Evolutionary conservation across 768 basidiomycete genomes (phyloP).

Genomic region (Baorangia bicolor): DNA sequence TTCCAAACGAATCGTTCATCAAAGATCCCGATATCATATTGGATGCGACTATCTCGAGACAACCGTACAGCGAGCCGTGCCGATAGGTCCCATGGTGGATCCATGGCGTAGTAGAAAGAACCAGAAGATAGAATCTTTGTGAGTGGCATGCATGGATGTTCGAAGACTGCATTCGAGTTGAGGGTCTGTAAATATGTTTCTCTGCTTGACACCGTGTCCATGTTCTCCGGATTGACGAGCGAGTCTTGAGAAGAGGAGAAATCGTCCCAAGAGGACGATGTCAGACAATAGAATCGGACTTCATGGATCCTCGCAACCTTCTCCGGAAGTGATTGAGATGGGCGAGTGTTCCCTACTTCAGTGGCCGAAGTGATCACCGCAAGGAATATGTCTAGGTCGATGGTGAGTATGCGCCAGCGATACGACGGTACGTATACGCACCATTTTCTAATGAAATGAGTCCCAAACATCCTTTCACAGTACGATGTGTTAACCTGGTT

Average conservation of each 20-base stretch:
- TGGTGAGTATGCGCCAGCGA: slow-evolving; percentile 3
- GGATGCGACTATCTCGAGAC: slow-evolving; percentile 43
- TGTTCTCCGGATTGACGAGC: slow-evolving; percentile 53
- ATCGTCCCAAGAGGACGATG: slow-evolving; percentile 84
- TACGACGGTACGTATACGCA: slow-evolving; percentile 30
- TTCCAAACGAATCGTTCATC: slow-evolving; percentile 96
- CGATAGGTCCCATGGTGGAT: slow-evolving; percentile 86
- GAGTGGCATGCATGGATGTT: slow-evolving; percentile 89
- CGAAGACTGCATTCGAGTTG: slow-evolving; percentile 54
- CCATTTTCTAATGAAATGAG: slow-evolving; percentile 73
- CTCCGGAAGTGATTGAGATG: slow-evolving; percentile 56
- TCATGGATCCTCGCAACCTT: slow-evolving; percentile 82
- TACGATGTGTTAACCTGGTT: slow-evolving; percentile 65
- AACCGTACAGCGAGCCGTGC: slow-evolving; percentile 75
- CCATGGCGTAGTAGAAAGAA: slow-evolving; percentile 88
- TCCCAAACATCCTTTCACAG: slow-evolving; percentile 83
- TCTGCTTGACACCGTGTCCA: slow-evolving; percentile 44
- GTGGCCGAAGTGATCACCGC: slow-evolving; percentile 76
- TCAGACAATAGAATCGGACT: slow-evolving; percentile 87
- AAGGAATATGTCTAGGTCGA: slow-evolving; percentile 72
- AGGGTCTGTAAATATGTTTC: slow-evolving; percentile 46
- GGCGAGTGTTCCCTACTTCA: slow-evolving; percentile 70
- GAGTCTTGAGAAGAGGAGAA: slow-evolving; percentile 51
- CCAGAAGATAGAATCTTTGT: slow-evolving; percentile 90
- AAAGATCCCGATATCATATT: slow-evolving; percentile 56